Base-by-base conservation (phyloP, 1,284 basidiomycete species). In the Paramarasmius palmivorus region DNA sequence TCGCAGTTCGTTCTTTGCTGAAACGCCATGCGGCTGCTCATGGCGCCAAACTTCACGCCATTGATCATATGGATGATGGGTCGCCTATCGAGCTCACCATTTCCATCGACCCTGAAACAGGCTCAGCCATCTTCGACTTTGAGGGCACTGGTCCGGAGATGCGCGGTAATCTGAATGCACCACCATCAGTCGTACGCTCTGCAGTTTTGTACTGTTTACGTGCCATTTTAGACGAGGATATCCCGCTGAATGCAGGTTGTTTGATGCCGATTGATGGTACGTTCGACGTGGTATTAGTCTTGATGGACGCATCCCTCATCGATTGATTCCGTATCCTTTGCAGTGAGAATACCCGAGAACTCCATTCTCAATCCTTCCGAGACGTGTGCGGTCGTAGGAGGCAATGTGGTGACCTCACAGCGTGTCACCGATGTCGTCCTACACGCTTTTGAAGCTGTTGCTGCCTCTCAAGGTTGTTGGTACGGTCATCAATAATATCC, bases 151-250 rank as follows among this genome's bases (percentile, higher is more conserved):
- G 93, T 0, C 90, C 84, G 54, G 93, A 96, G 75, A 85, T 95
- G 49, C 81, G 90, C 23, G 93, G 91, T 41, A 98, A 98, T 69
- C 78, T 96, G 55, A 98, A 98, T 68, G 77, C 93, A 14, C 92
- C 93, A 0, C 89, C 90, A 39, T 89, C 90, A 2, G 95, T 98
- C 38, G 90, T 92, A 1, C 92, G 95, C 68, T 91, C 91, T 1
- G 94, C 95, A 1, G 89, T 98, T 57, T 96, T 98, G 61, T 99
- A 98, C 71, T 93, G 92, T 71, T 88, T 98, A 77, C 84, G 96
- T 22, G 82, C 93, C 12, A 95, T 99, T 91, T 81, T 97, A 23
- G 88, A 93, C 61, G 73, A 86, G 29, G 95, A 97, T 63, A 98
- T 98, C 46, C 95, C 95, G 3, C 79, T 98, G 23, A 98, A 98